These are phyloP conservation scores for Trichoderma endophyticum DNA, from an alignment of 2,329 filamentous ascomycete species.

Conservation along the genomic window DNA sequence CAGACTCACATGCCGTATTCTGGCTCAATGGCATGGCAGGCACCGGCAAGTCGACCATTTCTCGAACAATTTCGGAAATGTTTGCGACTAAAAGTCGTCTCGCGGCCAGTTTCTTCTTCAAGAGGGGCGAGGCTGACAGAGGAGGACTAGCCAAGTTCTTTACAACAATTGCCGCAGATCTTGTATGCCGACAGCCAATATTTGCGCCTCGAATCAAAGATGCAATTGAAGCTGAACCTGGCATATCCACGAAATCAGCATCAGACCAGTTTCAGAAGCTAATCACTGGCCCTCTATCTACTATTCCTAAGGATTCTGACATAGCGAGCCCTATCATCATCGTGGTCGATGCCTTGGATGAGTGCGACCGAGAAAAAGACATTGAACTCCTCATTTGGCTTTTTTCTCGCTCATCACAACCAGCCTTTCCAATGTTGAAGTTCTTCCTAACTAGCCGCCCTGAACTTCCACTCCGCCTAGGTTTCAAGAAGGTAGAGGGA, in stretches of 20 bases:
- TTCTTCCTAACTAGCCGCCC: neutral
- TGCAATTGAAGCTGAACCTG: neutral
- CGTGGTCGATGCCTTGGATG: neutral
- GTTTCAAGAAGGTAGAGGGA: neutral
- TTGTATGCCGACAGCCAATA: neutral
- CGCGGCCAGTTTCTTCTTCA: neutral
- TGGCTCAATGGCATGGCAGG: neutral
- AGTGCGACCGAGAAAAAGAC: neutral
- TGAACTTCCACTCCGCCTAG: neutral
- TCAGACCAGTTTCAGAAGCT: neutral
- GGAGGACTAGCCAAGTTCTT: neutral
- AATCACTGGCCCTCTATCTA: neutral
- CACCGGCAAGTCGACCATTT: neutral
- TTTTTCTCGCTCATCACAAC: neutral
- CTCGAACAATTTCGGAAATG: neutral
- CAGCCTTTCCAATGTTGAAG: neutral
- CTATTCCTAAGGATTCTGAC: neutral
- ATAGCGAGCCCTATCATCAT: neutral
- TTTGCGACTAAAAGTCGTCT: neutral
- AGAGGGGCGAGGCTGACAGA: neutral
- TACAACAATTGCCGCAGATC: neutral
- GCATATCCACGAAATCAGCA: neutral
- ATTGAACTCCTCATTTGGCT: neutral
- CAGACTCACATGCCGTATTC: neutral
- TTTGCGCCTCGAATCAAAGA: neutral